Evolutionary conservation across 805 yeast genomes (phyloP), one percentile per base, ranked within the genome.

Genomic region (Barnettozyma populi): DNA sequence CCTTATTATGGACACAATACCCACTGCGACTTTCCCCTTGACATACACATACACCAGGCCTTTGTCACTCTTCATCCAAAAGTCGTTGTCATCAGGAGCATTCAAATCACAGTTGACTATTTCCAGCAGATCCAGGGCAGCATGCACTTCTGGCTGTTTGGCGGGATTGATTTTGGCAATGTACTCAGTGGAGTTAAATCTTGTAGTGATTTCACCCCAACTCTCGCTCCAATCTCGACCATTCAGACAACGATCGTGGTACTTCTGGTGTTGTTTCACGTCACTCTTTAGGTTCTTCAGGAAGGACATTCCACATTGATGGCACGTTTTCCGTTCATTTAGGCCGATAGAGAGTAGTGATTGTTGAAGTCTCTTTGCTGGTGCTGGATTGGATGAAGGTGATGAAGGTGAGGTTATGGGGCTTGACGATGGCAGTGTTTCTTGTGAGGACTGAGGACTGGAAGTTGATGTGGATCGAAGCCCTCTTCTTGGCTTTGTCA

Each of bases 31-130:
- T 11, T 65, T 67, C 18, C 70, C 61, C 36, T 68, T 64, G 4
- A 82, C 61, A 44, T 74, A 75, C 4, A 82, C 65, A 55, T 75
- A 83, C 1, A 81, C 74, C 35, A 66, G 67, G 0, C 82, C 82
- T 8, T 52, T 50, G 4, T 52, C 55, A 1, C 54, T 50, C 19
- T 59, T 65, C 36, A 57, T 44, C 77, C 77, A 72, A 42, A 68
- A 68, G 1, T 58, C 63, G 48, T 71, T 69, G 50, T 71, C 75
- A 56, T 72, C 71, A 18, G 80, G 84, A 0, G 90, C 89, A 61
- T 73, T 76, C 42, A 85, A 64, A 52, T 79, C 85, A 7, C 65
- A 68, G 58, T 85, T 84, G 7, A 78, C 86, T 59, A 82, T 64
- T 1, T 67, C 64, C 49, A 85, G 60, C 4, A 81, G 57, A 25